A percentile compares a stretch with the other conserved stretches of the same genome.
These are phyloP conservation scores for Tolypocladium capitatum DNA, from an alignment of 2,329 filamentous ascomycete genomes.

Conservation along the genomic window DNA sequence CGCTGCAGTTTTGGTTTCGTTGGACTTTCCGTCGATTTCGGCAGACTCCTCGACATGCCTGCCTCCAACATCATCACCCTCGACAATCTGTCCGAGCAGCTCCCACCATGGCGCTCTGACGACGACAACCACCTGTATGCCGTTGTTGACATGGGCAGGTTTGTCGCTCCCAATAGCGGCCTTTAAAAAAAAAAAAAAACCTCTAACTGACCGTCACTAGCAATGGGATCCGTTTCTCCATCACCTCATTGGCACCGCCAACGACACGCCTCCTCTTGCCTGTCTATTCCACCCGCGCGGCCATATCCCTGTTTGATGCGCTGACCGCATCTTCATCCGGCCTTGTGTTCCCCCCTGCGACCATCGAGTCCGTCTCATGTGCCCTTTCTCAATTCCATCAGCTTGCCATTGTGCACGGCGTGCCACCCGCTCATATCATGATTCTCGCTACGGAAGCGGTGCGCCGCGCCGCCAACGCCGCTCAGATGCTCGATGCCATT, in stretches of 20 bases:
- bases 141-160: conserved; percentile 49
- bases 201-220: conserved; percentile 26
- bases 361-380: conserved; percentile 52
- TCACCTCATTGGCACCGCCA: conserved; percentile 64
- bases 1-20: neutral
- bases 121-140: conserved; percentile 38
- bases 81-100: conserved; percentile 33
- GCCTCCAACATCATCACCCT: conserved; percentile 34
- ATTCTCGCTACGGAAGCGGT: conserved; percentile 86
- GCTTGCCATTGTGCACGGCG: conserved; percentile 56
- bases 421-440: conserved; percentile 50
- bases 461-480: conserved; percentile 62
- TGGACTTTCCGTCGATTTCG: neutral
- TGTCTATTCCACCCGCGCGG: conserved; percentile 63
- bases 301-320: conserved; percentile 80
- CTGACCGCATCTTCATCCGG: conserved; percentile 36
- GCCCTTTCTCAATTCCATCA: conserved; percentile 57
- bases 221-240: conserved; percentile 89
- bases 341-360: conserved; percentile 34
- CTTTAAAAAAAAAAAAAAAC: neutral
- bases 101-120: conserved; percentile 34
- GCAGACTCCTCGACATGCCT: conserved; percentile 11
- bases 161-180: conserved; percentile 3
- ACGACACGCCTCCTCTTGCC: conserved; percentile 61
- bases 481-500: conserved; percentile 54